Evolutionary conservation across 768 basidiomycete genomes (phyloP), one percentile per base, ranked within the genome.

Genomic region (Cystobasidiopsis lactophilus): DNA sequence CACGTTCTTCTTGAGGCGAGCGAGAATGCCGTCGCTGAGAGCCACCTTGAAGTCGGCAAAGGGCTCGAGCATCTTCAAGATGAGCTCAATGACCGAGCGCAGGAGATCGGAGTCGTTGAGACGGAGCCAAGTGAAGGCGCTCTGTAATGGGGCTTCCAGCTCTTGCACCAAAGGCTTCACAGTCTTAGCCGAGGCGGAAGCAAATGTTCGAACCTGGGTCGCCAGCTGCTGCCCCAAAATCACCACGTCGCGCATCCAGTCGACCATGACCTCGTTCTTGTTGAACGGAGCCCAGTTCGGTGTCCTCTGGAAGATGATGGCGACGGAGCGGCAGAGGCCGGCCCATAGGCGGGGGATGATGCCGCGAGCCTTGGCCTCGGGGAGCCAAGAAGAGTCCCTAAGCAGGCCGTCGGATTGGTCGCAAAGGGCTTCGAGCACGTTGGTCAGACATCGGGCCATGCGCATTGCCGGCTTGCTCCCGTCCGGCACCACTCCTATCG

Each of bases 181-280:
- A 9, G 75, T 68, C 2, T 66, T 66, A 14, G 82, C 79, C 46
- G 78, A 64, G 9, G 50, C 45, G 9, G 60, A 71, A 65, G 91
- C 86, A 56, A 98, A 77, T 11, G 79, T 75, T 40, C 77, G 70
- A 67, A 85, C 76, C 57, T 85, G 78, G 2, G 77, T 79, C 44
- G 93, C 68, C 71, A 93, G 74, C 60, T 89, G 82, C 58, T 81
- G 69, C 9, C 80, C 88, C 61, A 93, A 86, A 57, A 96, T 88
- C 49, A 96, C 72, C 2, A 89, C 93, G 64, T 96, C 93, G 52
- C 89, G 77, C 93, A 98, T 96, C 93, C 93, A 98, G 30, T 78
- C 74, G 14, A 82, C 74, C 89, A 98, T 93, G 52, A 78, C 77
- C 26, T 78, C 74, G 59, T 76, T 77, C 51, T 82, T 79, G 65